Base-by-base conservation (phyloP, 2,329 filamentous ascomycete genomes). In the Byssochlamys sp. region DNA sequence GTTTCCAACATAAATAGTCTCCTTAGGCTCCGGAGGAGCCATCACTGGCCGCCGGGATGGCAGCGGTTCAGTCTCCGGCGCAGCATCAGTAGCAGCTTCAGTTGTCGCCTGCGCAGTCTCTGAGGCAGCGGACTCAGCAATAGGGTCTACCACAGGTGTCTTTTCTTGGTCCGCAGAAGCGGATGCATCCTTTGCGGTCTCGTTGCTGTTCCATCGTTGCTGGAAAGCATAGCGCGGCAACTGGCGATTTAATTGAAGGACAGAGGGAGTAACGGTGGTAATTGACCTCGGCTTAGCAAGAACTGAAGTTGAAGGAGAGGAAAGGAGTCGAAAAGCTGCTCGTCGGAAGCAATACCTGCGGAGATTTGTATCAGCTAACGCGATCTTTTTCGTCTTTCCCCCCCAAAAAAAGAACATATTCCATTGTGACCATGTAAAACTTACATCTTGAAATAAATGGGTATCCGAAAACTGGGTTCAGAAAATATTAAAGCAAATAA, bases 1-100 rank as follows among this genome's bases (percentile, higher is more conserved):
- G 71, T 90, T 90, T 59, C 84, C 85, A 61, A 89, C 67, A 65
- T 86, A 90, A 58, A 89, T 64, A 6, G 76, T 80, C 60, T 73
- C 72, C 54, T 74, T 75, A 19, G 74, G 74, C n/a, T 63, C 56
- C 31, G 61, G 55, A 10, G 57, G 51, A 4, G 45, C 59, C 52
- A 56, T 25, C 26, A 55, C 24, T 49, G 55, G 25, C 24, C 61
- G 58, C 24, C 55, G 49, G 7, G 55, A 56, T 9, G 60, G 59
- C 33, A 58, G 55, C 19, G 59, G 31, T 19, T 56, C 56, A 39
- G 55, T 53, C 7, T 48, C 33, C 9, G 53, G 52, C 29, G 63
- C 59, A 53, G 60, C 24, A 28, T 48, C 27, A 25, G 28, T 57
- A 26, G 14, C 12, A n/a, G 45, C n/a, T 11, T 51, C 10, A 28